These are phyloP conservation scores for Mortierella sp. DNA, from an alignment of 371 early-diverging fungal species.

Conservation along the genomic window DNA sequence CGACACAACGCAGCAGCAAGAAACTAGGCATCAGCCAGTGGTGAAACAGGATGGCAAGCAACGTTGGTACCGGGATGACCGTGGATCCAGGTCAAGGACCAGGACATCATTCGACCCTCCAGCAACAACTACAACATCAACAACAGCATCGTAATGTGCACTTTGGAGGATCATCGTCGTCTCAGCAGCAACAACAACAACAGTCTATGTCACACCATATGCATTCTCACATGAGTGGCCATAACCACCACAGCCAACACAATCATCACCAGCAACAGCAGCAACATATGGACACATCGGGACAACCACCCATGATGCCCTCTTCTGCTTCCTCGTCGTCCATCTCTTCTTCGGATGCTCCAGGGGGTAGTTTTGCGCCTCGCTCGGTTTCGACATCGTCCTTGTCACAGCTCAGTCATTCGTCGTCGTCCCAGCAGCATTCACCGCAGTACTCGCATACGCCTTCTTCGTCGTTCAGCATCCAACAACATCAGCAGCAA, in stretches of 20 bases:
- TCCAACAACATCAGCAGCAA: slow-evolving; percentile 14
- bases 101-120: not conserved
- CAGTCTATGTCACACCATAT: not conserved
- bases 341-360: not conserved
- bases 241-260: not conserved
- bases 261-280: slow-evolving; percentile 1
- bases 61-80: slow-evolving; percentile 17
- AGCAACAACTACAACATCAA: slow-evolving; percentile 2
- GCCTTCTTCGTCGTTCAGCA: slow-evolving; percentile 4
- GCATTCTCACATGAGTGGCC: not conserved
- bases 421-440: not conserved
- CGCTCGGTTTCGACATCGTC: not conserved
- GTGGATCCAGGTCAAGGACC: slow-evolving; percentile 16
- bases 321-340: not conserved
- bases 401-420: not conserved
- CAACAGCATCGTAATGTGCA: slow-evolving; percentile 33
- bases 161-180: slow-evolving; percentile 20
- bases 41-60: slow-evolving; percentile 28
- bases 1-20: not conserved
- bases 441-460: slow-evolving; percentile 18
- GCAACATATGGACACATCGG: not conserved
- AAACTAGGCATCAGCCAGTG: not conserved
- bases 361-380: not conserved
- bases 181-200: slow-evolving; percentile 29
- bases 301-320: not conserved